Conservation (phyloP, 2,329 filamentous ascomycete genomes). For the Arthrobotrys entomopaga region DNA sequence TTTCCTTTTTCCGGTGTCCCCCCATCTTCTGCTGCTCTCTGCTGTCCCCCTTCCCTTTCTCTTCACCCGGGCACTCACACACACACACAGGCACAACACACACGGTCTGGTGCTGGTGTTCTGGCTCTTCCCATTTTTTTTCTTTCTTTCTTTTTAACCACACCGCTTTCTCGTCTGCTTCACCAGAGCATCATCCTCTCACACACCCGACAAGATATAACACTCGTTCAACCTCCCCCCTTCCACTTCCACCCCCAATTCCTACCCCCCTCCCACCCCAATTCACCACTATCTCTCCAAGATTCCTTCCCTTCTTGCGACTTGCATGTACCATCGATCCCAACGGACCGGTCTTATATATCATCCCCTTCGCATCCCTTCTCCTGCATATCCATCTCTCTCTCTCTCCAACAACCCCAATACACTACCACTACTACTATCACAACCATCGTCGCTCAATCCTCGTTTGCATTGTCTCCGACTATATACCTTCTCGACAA, state of each 20-base stretch:
- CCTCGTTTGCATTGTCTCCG: slow-evolving; percentile 50
- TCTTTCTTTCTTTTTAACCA: slow-evolving; percentile 4
- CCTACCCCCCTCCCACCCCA: slow-evolving; percentile 21
- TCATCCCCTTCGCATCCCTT: slow-evolving; percentile 50
- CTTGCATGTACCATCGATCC: slow-evolving; percentile 28
- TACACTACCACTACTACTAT: slow-evolving; percentile 32
- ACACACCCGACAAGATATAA: slow-evolving; percentile 8
- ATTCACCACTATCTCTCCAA: slow-evolving; percentile 10
- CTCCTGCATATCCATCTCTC: slow-evolving; percentile 26
- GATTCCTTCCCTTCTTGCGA: too few species aligned
- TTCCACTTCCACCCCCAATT: slow-evolving; percentile 37
- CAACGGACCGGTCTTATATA: slow-evolving; percentile 48
- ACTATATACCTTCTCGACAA: slow-evolving; percentile 42
- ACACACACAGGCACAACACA: neutral
- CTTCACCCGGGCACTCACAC: slow-evolving; percentile 11
- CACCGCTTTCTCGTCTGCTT: slow-evolving; percentile 27
- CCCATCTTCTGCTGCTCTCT: slow-evolving; percentile 20
- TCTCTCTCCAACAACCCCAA: slow-evolving; percentile 2
- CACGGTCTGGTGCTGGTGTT: neutral
- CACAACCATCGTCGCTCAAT: slow-evolving; percentile 17
- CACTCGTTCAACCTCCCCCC: slow-evolving; percentile 43
- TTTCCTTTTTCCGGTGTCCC: slow-evolving; percentile 10
- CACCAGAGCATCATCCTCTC: slow-evolving; percentile 6
- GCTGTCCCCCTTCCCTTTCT: neutral
- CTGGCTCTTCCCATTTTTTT: slow-evolving; percentile 11